Conservation (phyloP, 2,329 filamentous ascomycete species). For the Penicillium corylophilum region DNA sequence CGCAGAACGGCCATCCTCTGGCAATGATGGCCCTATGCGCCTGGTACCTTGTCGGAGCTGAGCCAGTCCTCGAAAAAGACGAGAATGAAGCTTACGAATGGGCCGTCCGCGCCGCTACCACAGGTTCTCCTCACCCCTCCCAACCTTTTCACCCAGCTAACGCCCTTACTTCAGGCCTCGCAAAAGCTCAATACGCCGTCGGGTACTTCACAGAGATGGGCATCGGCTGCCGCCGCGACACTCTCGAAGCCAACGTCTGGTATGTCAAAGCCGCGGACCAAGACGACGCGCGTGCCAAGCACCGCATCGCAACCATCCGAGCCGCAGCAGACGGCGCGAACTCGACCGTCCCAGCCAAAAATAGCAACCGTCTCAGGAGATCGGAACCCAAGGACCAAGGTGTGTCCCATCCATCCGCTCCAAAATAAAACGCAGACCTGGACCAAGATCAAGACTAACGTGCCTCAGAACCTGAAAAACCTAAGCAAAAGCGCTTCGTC, state of each 20-base stretch:
- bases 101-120: slow-evolving; percentile 81
- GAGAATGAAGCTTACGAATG: slow-evolving; percentile 96
- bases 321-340: slow-evolving; percentile 67
- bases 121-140: slow-evolving; percentile 60
- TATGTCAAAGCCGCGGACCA: slow-evolving; percentile 94
- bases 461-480: slow-evolving; percentile 16
- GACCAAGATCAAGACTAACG: too few relatives aligned
- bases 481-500: slow-evolving; percentile 27
- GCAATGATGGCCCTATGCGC: slow-evolving; percentile 99
- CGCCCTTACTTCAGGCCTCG: slow-evolving; percentile 36
- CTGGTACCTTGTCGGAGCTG: slow-evolving; percentile 96
- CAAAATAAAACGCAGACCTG: too few relatives aligned
- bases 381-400: slow-evolving; percentile 10
- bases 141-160: background rate
- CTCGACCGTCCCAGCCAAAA: slow-evolving; percentile 29
- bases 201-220: slow-evolving; percentile 99
- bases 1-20: slow-evolving; percentile 75
- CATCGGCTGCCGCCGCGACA: slow-evolving; percentile 88
- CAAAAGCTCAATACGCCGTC: slow-evolving; percentile 84
- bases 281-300: slow-evolving; percentile 85
- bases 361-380: slow-evolving; percentile 13
- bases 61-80: slow-evolving; percentile 88
- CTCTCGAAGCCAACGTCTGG: slow-evolving; percentile 97
- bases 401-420: slow-evolving; percentile 1
- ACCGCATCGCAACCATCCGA: slow-evolving; percentile 80